Evolutionary conservation across 345 rosid genomes (phyloP), one percentile per base, ranked within the genome.

Genomic region (Lumnitzera racemosa): DNA sequence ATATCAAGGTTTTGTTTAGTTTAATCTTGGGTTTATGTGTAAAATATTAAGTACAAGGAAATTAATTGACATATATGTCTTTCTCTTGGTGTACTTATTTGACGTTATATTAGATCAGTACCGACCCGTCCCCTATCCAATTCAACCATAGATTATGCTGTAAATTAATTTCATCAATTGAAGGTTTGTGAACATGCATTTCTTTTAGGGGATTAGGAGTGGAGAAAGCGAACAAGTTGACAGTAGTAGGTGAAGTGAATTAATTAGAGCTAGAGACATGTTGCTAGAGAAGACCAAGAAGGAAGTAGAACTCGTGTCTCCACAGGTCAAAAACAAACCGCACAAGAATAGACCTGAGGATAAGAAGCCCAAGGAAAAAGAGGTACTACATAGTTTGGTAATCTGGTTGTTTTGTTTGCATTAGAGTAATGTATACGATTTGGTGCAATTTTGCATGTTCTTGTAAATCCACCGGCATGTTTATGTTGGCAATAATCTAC

Each of bases 301-400:
- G 83, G 79, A 76, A 53, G 74, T 88, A 8, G 92, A 87, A 47
- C 76, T 92, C 17, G 24, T 94, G 55, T 90, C 92, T 63, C 97
- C 97, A 10, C 91, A 78, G 50, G 78, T 82, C 47, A 88, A 82
- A 76, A 90, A 89, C 59, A 88, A 75, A 31, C 72, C 72, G 47
- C 52, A 63, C 3, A 13, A 25, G 20, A 20, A 20, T 20, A 61
- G 59, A 46, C 3, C 65, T 13, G 76, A 74, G 13, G 78, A 72
- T 61, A 83, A 77, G 24, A 77, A 87, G 64, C 72, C 78, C 41
- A 84, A 87, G 69, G 88, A 78, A 84, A 87, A 81, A 24, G 10
- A 7, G 13, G 50, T 0, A 1, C 17, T 16, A 9, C 14, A 25
- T 55, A 20, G 11, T 17, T 61, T 50, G 31, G 0, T 20, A 48